A percentile compares a stretch with the other conserved stretches of the same genome.
Evolutionary conservation across 2,329 filamentous ascomycete genomes (phyloP).

Genomic region (Fusarium sp.): DNA sequence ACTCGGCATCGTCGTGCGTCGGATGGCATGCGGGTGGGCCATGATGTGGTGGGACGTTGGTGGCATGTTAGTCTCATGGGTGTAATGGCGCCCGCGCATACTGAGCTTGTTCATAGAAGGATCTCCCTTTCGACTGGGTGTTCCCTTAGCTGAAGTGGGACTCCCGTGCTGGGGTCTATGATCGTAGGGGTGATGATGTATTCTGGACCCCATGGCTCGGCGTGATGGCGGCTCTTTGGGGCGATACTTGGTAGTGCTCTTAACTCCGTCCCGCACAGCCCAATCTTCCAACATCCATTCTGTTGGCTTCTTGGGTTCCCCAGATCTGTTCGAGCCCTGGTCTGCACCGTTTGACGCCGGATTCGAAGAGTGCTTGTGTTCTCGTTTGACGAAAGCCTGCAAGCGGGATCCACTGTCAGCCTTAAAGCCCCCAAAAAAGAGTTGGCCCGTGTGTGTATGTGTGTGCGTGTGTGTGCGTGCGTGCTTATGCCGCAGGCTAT

Average conservation of each 20-base stretch:
- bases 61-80: constrained; percentile 39
- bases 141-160: constrained; percentile 49
- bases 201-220: constrained; percentile 34
- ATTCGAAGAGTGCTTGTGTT: constrained; percentile 49
- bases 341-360: constrained; percentile 13
- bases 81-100: constrained; percentile 42
- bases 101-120: constrained; percentile 48
- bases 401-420: constrained; percentile 32
- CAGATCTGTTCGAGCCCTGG: constrained; percentile 19
- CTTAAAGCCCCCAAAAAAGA: constrained; percentile 16
- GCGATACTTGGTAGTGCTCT: constrained; percentile 86
- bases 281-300: constrained; percentile 82
- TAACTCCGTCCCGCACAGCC: constrained; percentile 77
- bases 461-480: constrained; percentile 15
- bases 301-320: constrained; percentile 71
- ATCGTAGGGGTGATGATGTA: constrained; percentile 30
- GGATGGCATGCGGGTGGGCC: constrained; percentile 30
- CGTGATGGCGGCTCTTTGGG: constrained; percentile 57
- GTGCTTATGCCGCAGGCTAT: constrained; percentile 21
- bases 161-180: constrained; percentile 39
- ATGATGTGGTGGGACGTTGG: constrained; percentile 38
- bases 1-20: constrained; percentile 37
- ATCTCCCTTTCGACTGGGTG: constrained; percentile 53
- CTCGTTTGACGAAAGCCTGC: constrained; percentile 59
- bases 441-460: constrained; percentile 27